Evolutionary conservation across 108 stramenopile genomes (phyloP), one percentile per base, ranked within the genome.

Genomic region (Aurantiochytrium sp.): DNA sequence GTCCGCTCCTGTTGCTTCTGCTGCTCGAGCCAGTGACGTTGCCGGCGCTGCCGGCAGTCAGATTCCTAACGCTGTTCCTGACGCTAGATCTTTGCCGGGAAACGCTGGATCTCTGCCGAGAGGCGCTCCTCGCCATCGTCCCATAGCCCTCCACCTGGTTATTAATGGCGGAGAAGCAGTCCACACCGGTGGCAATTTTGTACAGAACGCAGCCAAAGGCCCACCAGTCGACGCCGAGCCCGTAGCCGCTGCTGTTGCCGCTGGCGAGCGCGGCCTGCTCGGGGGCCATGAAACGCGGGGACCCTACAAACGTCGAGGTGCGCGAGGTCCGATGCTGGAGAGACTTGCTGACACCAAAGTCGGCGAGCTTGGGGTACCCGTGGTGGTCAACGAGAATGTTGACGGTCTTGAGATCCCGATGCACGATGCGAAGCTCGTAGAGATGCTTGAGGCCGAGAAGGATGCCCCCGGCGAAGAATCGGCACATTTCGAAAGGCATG

Each of bases 201-300:
- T 81, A 81, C 73, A 81, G 15, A 12, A 81, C 42, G 32, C 73
- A 81, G 45, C 73, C 73, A 48, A 81, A 48, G 24, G 73, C 73
- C 73, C 73, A 81, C 73, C 73, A 81, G 45, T 81, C 73, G 42
- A 81, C 73, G 30, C 42, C 73, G 27, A 81, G n/a, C 6, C 73
- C 73, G 39, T 81, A 81, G 3, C 73, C 73, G 2, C 4, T 81
- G 39, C 42, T 48, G 45, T 48, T 41, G 39, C 73, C 73, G 2
- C 42, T 81, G 1, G 73, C 39, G 42, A 81, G 45, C 6, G 73
- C 73, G 32, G 73, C 73, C 12, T 48, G 73, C 39, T 81, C 73
- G n/a, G 73, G 73, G 19, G 73, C 73, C 73, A 81, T 81, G 45
- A 48, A 81, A 6, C 73, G 39, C 30, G 73, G 73, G 10, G 73